These are phyloP conservation scores for Phycomyces nitens DNA, from an alignment of 192 early-diverging fungal species.

Conservation along the genomic window DNA sequence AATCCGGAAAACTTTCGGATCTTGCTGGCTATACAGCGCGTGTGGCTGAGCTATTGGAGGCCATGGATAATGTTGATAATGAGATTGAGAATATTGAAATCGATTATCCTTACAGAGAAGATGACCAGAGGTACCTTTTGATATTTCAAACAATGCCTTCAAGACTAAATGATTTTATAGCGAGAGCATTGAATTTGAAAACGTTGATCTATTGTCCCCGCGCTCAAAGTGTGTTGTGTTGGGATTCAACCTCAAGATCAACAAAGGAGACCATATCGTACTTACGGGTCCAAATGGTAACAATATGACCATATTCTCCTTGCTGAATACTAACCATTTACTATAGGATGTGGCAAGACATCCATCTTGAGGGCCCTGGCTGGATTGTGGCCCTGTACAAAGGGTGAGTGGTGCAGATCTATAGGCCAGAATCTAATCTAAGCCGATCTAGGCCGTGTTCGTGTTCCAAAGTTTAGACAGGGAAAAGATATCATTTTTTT, in stretches of 20 bases:
- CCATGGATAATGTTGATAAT: slow-evolving; percentile 50
- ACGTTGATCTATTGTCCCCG: slow-evolving; percentile 33
- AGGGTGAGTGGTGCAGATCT: no score
- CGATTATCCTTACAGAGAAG: slow-evolving; percentile 41
- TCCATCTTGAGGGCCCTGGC: slow-evolving; percentile 73
- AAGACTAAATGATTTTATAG: no score
- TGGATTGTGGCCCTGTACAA: slow-evolving; percentile 64
- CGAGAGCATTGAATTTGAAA: slow-evolving; percentile 33
- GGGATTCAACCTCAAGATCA: slow-evolving; percentile 48
- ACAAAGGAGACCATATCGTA: slow-evolving; percentile 54
- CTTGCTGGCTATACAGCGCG: slow-evolving; percentile 82
- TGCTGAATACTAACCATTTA: no score
- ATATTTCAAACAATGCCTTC: no score
- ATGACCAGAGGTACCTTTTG: slow-evolving; percentile 15
- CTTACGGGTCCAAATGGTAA: slow-evolving; percentile 76
- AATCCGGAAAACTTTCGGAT: slow-evolving; percentile 66
- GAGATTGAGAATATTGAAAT: slow-evolving; percentile 47
- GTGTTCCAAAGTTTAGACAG: slow-evolving; percentile 16
- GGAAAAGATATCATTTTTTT: slow-evolving; percentile 57
- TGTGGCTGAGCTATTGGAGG: slow-evolving; percentile 77
- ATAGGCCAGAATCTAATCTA: no score
- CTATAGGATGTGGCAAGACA: slow-evolving; percentile 75
- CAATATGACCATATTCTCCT: not conserved
- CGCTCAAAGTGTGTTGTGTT: slow-evolving; percentile 33
- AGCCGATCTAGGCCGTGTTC: slow-evolving; percentile 17